These are phyloP conservation scores for Filosporella fistucella DNA, from an alignment of 495 filamentous ascomycete species.

Conservation along the genomic window DNA sequence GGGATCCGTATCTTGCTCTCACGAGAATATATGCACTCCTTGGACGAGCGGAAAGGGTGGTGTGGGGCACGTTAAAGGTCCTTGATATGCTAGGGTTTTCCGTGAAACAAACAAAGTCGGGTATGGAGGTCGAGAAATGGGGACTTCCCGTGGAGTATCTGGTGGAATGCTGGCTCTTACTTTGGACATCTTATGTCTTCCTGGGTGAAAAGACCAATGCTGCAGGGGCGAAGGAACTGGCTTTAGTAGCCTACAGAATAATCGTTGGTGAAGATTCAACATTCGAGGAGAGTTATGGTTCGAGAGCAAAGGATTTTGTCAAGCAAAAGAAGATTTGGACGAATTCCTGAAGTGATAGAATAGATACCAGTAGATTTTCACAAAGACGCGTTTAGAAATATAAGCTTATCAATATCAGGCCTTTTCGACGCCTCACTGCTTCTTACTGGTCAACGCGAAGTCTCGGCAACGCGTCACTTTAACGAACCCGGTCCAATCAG, in stretches of 20 bases:
- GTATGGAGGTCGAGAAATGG: constrained; percentile 35
- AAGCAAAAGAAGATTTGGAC: not conserved
- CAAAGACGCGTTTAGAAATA: too few relatives aligned
- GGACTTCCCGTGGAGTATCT: constrained; percentile 28
- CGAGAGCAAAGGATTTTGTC: not conserved
- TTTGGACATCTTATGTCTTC: constrained; percentile 25
- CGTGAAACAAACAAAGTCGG: constrained; percentile 28
- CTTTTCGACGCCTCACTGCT: too few relatives aligned
- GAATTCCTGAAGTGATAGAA: not conserved
- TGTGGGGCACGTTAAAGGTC: constrained; percentile 26
- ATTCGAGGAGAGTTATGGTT: constrained; percentile 14
- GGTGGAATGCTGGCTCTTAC: constrained; percentile 32
- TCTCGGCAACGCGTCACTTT: too few relatives aligned
- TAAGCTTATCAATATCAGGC: too few relatives aligned
- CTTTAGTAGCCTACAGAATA: constrained; percentile 33
- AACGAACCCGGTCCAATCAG: too few relatives aligned
- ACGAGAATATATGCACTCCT: constrained; percentile 17
- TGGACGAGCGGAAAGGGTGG: constrained; percentile 16
- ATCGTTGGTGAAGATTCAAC: constrained; percentile 37
- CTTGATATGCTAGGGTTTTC: constrained; percentile 38
- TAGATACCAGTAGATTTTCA: too few relatives aligned
- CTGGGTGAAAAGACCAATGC: constrained; percentile 26
- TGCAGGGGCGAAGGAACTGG: constrained; percentile 29
- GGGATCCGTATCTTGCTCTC: constrained; percentile 25
- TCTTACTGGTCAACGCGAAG: too few relatives aligned